Conservation (phyloP, 2,329 filamentous ascomycete species). For the Trichoderma sp. region DNA sequence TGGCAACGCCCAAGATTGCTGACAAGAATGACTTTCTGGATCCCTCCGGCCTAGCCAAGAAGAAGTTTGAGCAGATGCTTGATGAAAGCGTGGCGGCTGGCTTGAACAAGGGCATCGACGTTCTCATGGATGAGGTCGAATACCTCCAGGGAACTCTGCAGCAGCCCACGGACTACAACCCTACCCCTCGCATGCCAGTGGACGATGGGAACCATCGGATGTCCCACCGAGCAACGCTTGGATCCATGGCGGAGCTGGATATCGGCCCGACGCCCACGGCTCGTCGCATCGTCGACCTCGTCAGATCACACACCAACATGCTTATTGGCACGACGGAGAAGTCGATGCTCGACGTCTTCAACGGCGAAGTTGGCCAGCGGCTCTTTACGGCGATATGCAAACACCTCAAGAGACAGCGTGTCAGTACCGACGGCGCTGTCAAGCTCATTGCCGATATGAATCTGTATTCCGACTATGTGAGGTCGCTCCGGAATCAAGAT, state of each 20-base stretch:
- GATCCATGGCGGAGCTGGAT: constrained; percentile 39
- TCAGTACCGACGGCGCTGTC: constrained; percentile 86
- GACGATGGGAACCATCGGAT: constrained; percentile 7
- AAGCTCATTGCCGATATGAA: constrained; percentile 97
- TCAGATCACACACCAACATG: constrained; percentile 89
- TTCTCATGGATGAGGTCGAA: constrained; percentile 97
- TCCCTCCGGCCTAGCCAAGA: constrained; percentile 90
- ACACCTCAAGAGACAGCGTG: constrained; percentile 92
- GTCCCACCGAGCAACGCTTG: constrained; percentile 9
- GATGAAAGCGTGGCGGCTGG: constrained; percentile 96
- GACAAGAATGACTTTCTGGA: constrained; percentile 95
- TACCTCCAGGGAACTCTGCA: constrained; percentile 91
- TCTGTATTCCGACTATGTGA: constrained; percentile 83
- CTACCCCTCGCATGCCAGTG: constrained; percentile 41
- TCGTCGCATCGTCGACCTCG: constrained; percentile 76
- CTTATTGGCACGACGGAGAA: constrained; percentile 94
- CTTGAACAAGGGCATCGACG: constrained; percentile 95
- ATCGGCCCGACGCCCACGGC: constrained; percentile 78
- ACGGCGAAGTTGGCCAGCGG: constrained; percentile 91
- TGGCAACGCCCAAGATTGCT: constrained; percentile 77
- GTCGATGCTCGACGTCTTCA: constrained; percentile 97
- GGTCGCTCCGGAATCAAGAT: constrained; percentile 78
- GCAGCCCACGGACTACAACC: constrained; percentile 86
- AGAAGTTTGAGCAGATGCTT: constrained; percentile 97
- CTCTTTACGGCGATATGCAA: constrained; percentile 93